phyloP scores from a whole-genome alignment of 2,329 filamentous ascomycete species.

The Aspergillus viridinutans region DNA sequence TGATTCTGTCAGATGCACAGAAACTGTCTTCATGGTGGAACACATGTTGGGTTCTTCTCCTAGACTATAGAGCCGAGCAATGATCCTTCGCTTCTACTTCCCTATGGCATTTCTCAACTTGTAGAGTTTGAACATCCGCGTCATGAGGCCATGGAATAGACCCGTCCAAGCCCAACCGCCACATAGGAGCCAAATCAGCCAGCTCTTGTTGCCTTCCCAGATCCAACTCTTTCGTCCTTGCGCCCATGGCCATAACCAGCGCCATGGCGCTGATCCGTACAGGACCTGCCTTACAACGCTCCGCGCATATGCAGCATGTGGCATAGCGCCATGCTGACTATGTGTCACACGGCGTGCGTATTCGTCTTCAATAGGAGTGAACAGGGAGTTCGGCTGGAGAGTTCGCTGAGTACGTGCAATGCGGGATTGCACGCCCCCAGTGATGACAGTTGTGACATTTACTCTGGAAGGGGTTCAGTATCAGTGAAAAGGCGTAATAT shows the following conservation, averaged over 20 bases:
- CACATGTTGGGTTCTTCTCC: too few species aligned
- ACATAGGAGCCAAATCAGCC: constrained; percentile 50
- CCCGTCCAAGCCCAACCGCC: constrained; percentile 46
- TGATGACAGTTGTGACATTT: constrained; percentile 52
- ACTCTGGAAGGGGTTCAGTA: constrained; percentile 31
- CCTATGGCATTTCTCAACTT: constrained; percentile 35
- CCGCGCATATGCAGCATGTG: constrained; percentile 50
- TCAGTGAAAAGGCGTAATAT: background rate
- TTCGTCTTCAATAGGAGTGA: constrained; percentile 48
- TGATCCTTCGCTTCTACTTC: constrained; percentile 4
- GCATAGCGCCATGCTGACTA: constrained; percentile 52
- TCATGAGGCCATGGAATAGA: constrained; percentile 42
- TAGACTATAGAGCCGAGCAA: background rate
- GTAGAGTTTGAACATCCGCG: constrained; percentile 50
- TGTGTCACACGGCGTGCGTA: constrained; percentile 51
- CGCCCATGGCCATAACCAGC: constrained; percentile 49
- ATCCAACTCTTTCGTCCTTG: constrained; percentile 36
- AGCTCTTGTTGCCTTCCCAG: constrained; percentile 49
- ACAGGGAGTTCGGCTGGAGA: constrained; percentile 48
- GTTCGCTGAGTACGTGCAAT: constrained; percentile 52
- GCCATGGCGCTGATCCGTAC: constrained; percentile 41
- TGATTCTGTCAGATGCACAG: background rate
- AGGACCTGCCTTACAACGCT: constrained; percentile 53
- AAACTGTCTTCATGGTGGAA: too few species aligned
- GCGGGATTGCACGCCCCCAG: constrained; percentile 57